Evolutionary conservation across 2,329 filamentous ascomycete species (phyloP), one percentile per base, ranked within the genome.

Genomic region (Alternaria viburni): DNA sequence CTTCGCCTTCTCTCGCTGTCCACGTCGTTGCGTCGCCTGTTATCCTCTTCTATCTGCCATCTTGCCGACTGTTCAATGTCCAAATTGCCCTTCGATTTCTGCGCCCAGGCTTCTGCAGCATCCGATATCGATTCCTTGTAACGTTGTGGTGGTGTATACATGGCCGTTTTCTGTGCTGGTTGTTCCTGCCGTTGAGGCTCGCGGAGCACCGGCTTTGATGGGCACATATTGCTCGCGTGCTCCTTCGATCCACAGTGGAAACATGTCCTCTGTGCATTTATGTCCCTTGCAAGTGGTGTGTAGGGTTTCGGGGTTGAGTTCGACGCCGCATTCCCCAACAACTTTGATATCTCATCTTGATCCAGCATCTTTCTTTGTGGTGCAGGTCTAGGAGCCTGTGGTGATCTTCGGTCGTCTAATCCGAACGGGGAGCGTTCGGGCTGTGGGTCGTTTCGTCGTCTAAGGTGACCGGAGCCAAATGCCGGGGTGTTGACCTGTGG

Each of bases 231-330:
- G 57, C 69, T 77, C 57, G 54, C 12, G 32, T 78, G 77, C 32
- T 70, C 71, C 54, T 64, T 46, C 4, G 70, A 66, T 11, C 74
- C 73, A 57, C 76, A 78, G 59, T 77, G 73, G 61, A 71, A 74
- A 58, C 76, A 79, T 41, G 69, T 74, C n/a, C 66, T 64, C 52
- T 68, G 68, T 9, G 66, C 65, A 25, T 70, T 71, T 9, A 61
- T 41, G 17, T 74, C 65, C 32, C 69, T 71, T n/a, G 65, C 57
- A 17, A 78, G 67, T 9, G 68, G 72, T 44, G 74, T 69, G 30
- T 71, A 75, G 17, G 66, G 66, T 19, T 66, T 68, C 32, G 61
- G 54, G 9, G 28, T 30, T 30, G 59, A 50, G 7, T 32, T 69
- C 4, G 61, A 41, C 11, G 62, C 54, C 43, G 57, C 57, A 25